Percentiles rank a stretch among this genome's conserved stretches.
Evolutionary conservation across 139 green algal species (phyloP).

Genomic region (Closterium sp.): DNA sequence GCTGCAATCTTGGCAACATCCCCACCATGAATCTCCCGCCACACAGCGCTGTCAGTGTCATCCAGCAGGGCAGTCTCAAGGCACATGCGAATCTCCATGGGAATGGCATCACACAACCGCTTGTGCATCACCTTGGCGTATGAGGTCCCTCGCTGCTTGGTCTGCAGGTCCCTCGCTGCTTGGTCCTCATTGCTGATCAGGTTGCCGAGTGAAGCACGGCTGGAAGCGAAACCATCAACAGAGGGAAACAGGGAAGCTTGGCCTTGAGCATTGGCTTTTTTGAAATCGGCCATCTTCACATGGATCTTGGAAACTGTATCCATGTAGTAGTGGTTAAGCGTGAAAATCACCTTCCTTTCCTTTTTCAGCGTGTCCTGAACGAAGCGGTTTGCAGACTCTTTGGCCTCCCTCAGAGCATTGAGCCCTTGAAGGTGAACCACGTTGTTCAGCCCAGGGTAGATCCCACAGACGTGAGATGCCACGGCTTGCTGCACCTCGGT

Average conservation of each 20-base stretch:
- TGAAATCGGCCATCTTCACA: not conserved
- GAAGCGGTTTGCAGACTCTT: not conserved
- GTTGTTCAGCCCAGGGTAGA: slow-evolving; percentile 7
- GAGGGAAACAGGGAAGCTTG: not conserved
- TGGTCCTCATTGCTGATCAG: slow-evolving; percentile 6
- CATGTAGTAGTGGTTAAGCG: slow-evolving; percentile 32
- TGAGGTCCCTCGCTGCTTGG: slow-evolving; percentile 4
- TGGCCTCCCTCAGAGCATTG: not conserved
- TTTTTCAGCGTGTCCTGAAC: not conserved
- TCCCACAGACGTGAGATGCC: not conserved
- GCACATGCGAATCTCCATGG: slow-evolving; percentile 22
- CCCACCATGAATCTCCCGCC: not conserved
- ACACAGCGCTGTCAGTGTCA: not conserved
- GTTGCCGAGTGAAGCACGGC: not conserved
- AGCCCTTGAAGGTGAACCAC: not conserved
- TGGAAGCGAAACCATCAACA: slow-evolving; percentile 18
- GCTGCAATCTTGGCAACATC: too few species aligned
- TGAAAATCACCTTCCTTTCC: slow-evolving; percentile 20
- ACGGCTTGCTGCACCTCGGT: not conserved
- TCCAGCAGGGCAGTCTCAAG: not conserved
- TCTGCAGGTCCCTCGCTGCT: slow-evolving; percentile 3
- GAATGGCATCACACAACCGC: slow-evolving; percentile 18
- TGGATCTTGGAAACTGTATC: slow-evolving; percentile 26
- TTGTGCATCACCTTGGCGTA: slow-evolving; percentile 20
- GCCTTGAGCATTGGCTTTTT: not conserved